Conservation (phyloP, 2,329 filamentous ascomycete species). For the Pestalotiopsis sp. region DNA sequence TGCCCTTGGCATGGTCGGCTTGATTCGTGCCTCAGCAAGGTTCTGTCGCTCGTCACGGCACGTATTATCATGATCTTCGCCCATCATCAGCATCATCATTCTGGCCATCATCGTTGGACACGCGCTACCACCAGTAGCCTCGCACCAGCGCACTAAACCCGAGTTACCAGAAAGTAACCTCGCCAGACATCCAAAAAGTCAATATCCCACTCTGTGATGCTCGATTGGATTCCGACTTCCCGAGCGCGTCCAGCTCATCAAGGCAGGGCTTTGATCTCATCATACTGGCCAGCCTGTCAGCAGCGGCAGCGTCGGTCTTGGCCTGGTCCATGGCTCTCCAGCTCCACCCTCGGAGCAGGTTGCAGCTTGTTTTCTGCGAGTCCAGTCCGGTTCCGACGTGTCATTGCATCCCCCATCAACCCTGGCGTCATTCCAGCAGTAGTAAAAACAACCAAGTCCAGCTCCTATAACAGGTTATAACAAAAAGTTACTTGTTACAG, state of each 20-base stretch:
- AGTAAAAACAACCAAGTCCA: neutral
- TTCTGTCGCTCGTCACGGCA: neutral
- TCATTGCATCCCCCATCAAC: neutral
- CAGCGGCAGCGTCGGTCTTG: slow-evolving; percentile 6
- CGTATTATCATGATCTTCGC: neutral
- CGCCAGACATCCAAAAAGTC: neutral
- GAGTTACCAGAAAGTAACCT: neutral
- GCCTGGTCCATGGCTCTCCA: neutral
- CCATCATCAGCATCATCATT: neutral
- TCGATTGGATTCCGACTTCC: neutral
- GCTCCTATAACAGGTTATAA: neutral
- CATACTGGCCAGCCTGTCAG: slow-evolving; percentile 7
- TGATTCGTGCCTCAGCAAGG: neutral
- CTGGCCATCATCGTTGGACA: neutral
- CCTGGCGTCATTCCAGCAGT: slow-evolving; percentile 1
- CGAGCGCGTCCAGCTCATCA: neutral
- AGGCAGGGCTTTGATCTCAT: neutral
- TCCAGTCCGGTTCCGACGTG: neutral
- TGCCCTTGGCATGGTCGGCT: neutral
- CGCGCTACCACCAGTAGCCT: neutral
- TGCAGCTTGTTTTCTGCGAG: neutral
- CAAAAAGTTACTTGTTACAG: neutral
- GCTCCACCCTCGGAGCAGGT: neutral
- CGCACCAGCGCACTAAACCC: neutral
- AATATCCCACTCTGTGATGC: neutral